These are phyloP conservation scores for Lactifluus subvellereus DNA, from an alignment of 768 basidiomycete species.

Conservation along the genomic window DNA sequence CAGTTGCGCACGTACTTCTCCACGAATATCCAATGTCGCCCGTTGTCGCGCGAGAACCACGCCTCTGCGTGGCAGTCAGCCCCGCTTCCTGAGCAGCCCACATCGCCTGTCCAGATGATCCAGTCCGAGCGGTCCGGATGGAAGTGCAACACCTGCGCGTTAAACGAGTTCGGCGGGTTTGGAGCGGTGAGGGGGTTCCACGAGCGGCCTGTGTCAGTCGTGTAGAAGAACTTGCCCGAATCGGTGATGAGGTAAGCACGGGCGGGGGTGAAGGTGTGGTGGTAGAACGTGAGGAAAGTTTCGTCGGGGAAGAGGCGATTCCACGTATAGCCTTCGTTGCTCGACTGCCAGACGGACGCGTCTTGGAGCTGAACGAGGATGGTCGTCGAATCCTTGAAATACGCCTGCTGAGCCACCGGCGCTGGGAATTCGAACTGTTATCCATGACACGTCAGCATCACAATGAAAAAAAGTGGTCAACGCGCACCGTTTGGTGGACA, in stretches of 20 bases:
- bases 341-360: conserved; percentile 84
- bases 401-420: conserved; percentile 67
- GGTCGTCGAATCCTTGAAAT: conserved; percentile 82
- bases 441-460: background rate
- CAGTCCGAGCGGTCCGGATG: conserved; percentile 72
- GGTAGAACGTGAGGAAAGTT: conserved; percentile 76
- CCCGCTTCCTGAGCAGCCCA: conserved; percentile 47
- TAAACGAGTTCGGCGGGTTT: conserved; percentile 71
- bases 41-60: conserved; percentile 70
- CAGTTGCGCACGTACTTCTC: conserved; percentile 89
- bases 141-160: conserved; percentile 74
- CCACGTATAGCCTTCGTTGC: conserved; percentile 95
- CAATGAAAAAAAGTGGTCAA: background rate
- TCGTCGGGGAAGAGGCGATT: conserved; percentile 52
- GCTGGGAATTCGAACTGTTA: conserved; percentile 59
- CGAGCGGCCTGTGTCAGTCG: conserved; percentile 69
- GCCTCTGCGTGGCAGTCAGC: conserved; percentile 69
- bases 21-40: conserved; percentile 65
- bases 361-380: conserved; percentile 79
- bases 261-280: conserved; percentile 72
- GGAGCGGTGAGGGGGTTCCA: conserved; percentile 65
- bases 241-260: conserved; percentile 89
- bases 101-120: conserved; percentile 85
- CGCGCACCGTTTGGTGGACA: conserved; percentile 64
- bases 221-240: conserved; percentile 58